Base-by-base conservation (phyloP, 768 basidiomycete genomes). In the Tephrocybe sp. region DNA sequence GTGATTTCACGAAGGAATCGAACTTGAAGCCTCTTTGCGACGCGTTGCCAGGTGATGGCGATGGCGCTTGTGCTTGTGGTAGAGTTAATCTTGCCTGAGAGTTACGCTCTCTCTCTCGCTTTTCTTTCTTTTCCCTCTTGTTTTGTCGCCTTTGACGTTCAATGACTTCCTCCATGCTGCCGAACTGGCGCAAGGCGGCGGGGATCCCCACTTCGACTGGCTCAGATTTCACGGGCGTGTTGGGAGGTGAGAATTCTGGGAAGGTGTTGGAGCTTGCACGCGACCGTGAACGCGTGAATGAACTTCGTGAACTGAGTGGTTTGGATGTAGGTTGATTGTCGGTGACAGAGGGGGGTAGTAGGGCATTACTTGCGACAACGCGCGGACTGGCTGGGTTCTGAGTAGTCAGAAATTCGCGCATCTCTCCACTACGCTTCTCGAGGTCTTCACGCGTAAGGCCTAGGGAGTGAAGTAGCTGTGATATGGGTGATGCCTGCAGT, bases 361-460 rank as follows among this genome's bases (percentile, higher is more conserved):
- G 60, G 59, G 68, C 50, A 42, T 51, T 60, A 58, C 70, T 68
- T 55, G 63, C 65, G 57, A 71, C 54, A 60, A 72, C 73, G 69
- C 77, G 76, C 66, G 75, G 66, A 67, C 76, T 64, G 48, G 65
- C 63, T 44, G 69, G 62, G 59, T 71, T 71, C 60, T 83, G 77
- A 25, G 80, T 68, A 27, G 80, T 84, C 57, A 89, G 75, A 71
- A 88, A 89, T 58, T 82, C 82, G 44, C 87, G 84, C 88, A 91
- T 90, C 64, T 89, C 80, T 69, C 85, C 78, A 60, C 84, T 88
- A 62, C 81, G 86, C 62, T 79, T 76, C 58, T 74, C 64, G 49
- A 91, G 72, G 69, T 90, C 89, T 60, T 87, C 83, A 66, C 86
- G 80, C 56, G 89, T 89, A 61, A 91, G 76, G 44, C 88, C 87